Evolutionary conservation across 441 rosid species (phyloP).

Genomic region (Pelargonium citronellum): DNA sequence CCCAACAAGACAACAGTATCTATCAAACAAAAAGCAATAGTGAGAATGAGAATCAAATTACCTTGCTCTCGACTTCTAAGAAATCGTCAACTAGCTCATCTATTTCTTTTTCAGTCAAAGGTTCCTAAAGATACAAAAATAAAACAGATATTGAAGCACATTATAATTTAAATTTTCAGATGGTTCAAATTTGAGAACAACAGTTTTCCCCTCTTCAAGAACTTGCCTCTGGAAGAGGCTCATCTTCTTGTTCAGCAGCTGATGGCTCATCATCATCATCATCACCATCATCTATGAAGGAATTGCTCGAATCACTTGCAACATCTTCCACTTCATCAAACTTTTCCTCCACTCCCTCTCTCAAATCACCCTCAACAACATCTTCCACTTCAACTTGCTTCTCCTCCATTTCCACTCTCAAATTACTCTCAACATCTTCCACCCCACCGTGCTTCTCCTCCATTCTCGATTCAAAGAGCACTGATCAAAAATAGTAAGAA

Average conservation of each 20-base stretch:
- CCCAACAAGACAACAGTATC: constrained; percentile 16
- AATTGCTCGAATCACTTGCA: constrained; percentile 45
- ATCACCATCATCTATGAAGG: constrained; percentile 28
- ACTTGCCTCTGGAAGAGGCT: constrained; percentile 54
- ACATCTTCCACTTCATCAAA: constrained; percentile 42
- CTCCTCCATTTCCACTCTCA: constrained; percentile 45
- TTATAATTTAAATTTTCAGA: background rate
- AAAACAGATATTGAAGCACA: background rate
- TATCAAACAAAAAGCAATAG: constrained; percentile 14
- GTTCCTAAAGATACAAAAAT: constrained; percentile 36
- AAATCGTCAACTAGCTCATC: constrained; percentile 79
- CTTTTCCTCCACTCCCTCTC: constrained; percentile 43
- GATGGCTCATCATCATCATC: constrained; percentile 52
- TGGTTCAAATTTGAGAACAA: too few relatives aligned
- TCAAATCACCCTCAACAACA: constrained; percentile 38
- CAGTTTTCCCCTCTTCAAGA: background rate
- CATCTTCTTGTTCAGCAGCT: constrained; percentile 51
- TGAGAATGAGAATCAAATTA: constrained; percentile 29
- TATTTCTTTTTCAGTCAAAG: constrained; percentile 80
- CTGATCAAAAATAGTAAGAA: background rate
- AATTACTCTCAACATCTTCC: constrained; percentile 45
- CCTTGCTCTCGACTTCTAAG: constrained; percentile 91
- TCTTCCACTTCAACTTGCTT: constrained; percentile 46
- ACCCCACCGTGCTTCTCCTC: constrained; percentile 41
- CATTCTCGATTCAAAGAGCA: constrained; percentile 27